These are phyloP conservation scores for Microglena sp. DNA, from an alignment of 139 green algal species.

Conservation along the genomic window DNA sequence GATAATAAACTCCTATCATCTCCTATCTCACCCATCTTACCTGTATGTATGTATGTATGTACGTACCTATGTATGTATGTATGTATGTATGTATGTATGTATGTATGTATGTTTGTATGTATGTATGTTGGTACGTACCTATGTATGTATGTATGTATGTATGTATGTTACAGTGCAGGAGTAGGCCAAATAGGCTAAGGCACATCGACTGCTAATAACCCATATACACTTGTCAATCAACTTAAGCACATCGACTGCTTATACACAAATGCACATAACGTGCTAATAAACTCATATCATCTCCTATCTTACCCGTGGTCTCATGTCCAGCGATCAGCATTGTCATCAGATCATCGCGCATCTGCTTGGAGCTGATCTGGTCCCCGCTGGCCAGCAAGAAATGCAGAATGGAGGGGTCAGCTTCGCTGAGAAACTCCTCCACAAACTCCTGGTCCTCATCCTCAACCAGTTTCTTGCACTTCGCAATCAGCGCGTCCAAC, in stretches of 20 bases:
- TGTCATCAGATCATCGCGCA: conserved; percentile 96
- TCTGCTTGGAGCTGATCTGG: conserved; percentile 88
- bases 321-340: conserved; percentile 96
- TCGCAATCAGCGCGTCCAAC: conserved; percentile 76
- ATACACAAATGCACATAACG: conserved; percentile 1
- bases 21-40: conserved; percentile 28
- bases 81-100: no score
- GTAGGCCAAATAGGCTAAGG: no score
- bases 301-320: conserved; percentile 48
- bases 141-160: no score
- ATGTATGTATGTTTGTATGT: no score
- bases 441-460: conserved; percentile 82
- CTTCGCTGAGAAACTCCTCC: conserved; percentile 87
- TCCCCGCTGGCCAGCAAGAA: conserved; percentile 81
- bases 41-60: no score
- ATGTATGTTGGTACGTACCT: no score
- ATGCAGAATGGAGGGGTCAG: conserved; percentile 88
- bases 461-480: conserved; percentile 77
- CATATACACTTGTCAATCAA: neutral
- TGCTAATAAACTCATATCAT: neutral
- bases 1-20: no score
- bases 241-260: neutral
- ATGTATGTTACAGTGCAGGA: no score
- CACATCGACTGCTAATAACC: no score
- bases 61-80: no score